Conservation (phyloP, 2,329 filamentous ascomycete genomes). For the Monilinia fructicola region DNA sequence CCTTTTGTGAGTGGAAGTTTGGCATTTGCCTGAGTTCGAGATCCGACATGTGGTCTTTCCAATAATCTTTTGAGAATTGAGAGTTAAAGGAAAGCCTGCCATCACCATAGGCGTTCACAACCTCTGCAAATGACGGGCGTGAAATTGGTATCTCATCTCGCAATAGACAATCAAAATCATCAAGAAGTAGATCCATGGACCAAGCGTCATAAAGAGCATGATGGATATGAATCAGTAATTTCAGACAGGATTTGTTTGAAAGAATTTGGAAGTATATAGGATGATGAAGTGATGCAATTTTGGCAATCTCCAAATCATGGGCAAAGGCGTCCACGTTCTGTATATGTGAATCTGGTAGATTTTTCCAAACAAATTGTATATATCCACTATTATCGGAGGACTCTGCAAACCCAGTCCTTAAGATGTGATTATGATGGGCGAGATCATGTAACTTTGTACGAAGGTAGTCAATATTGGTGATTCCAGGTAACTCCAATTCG, state of each 20-base stretch:
- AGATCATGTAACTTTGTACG: constrained; percentile 51
- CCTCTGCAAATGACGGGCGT: constrained; percentile 59
- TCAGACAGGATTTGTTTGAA: constrained; percentile 29
- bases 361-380: constrained; percentile 63
- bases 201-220: constrained; percentile 93
- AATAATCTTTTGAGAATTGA: constrained; percentile 59
- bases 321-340: constrained; percentile 44
- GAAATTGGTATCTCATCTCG: constrained; percentile 19
- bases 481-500: constrained; percentile 52
- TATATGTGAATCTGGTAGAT: constrained; percentile 44
- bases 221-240: constrained; percentile 57
- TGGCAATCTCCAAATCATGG: constrained; percentile 44
- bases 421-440: constrained; percentile 58
- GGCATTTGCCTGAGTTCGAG: constrained; percentile 58
- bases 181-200: constrained; percentile 74
- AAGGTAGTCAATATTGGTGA: constrained; percentile 45
- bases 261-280: constrained; percentile 64
- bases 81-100: constrained; percentile 36
- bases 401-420: constrained; percentile 73
- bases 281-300: constrained; percentile 43
- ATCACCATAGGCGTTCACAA: constrained; percentile 53
- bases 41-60: constrained; percentile 64
- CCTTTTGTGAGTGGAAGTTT: constrained; percentile 50
- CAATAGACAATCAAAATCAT: constrained; percentile 59
- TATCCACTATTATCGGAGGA: constrained; percentile 50